These are phyloP conservation scores for Cryptosporidium meleagridis DNA, from an alignment of 169 alveolate species.

Conservation along the genomic window DNA sequence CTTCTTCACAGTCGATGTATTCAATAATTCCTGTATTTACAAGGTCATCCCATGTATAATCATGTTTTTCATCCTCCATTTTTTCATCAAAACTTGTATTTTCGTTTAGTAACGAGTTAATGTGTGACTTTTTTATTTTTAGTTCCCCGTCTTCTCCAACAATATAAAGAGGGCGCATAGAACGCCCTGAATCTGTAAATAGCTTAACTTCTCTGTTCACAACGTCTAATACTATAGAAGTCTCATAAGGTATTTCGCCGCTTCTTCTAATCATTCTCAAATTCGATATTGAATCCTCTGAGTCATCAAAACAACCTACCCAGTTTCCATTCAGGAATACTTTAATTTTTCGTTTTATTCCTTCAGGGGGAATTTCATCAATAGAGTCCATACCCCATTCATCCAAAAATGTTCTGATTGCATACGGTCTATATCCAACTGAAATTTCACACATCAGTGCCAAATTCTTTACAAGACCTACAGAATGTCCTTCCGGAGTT, in stretches of 20 bases:
- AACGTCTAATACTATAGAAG: slow-evolving; percentile 78
- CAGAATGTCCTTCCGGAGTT: slow-evolving; percentile 99
- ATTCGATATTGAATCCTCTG: slow-evolving; percentile 90
- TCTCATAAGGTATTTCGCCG: slow-evolving; percentile 93
- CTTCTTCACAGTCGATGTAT: slow-evolving; percentile 99
- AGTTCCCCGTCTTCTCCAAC: slow-evolving; percentile 91
- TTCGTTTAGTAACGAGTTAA: slow-evolving; percentile 45
- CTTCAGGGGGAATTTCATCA: slow-evolving; percentile 88
- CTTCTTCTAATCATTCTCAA: slow-evolving; percentile 90
- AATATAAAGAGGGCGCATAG: slow-evolving; percentile 97
- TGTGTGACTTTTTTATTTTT: slow-evolving; percentile 86
- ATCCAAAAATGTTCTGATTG: slow-evolving; percentile 88
- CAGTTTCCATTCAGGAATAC: slow-evolving; percentile 96
- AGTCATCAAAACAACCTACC: slow-evolving; percentile 93
- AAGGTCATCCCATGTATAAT: slow-evolving; percentile 87
- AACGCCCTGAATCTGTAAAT: slow-evolving; percentile 98
- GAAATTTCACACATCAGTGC: slow-evolving; percentile 98
- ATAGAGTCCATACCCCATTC: slow-evolving; percentile 91
- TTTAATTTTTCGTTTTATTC: slow-evolving; percentile 92
- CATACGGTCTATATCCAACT: slow-evolving; percentile 92
- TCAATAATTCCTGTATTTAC: slow-evolving; percentile 96
- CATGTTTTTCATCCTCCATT: slow-evolving; percentile 76
- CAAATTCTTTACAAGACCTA: slow-evolving; percentile 99
- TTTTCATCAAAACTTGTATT: slow-evolving; percentile 28
- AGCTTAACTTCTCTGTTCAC: slow-evolving; percentile 92